phyloP scores from a whole-genome alignment of 2,329 filamentous ascomycete genomes.

The Berkeleyomyces rouxiae region DNA sequence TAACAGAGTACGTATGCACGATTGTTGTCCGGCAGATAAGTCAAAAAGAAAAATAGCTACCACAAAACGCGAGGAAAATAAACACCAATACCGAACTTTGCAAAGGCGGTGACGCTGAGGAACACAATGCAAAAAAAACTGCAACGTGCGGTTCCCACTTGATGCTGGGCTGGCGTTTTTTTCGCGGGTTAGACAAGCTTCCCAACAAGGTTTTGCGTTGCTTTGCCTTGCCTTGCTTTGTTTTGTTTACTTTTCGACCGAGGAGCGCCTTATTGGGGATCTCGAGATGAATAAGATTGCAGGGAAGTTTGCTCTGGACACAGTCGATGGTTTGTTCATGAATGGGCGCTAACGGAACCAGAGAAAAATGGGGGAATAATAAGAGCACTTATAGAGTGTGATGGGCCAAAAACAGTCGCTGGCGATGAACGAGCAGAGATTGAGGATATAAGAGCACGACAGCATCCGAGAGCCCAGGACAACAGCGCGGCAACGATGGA shows the following conservation, averaged over 20 bases:
- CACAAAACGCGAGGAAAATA: constrained; percentile 5
- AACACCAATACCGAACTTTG: constrained; percentile 13
- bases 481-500: background rate
- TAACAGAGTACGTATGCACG: background rate
- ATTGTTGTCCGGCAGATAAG: background rate
- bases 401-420: background rate
- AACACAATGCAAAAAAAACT: background rate
- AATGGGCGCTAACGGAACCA: background rate
- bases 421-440: background rate
- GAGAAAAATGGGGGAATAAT: background rate
- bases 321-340: background rate
- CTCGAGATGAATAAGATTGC: background rate
- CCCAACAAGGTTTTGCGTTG: background rate
- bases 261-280: background rate
- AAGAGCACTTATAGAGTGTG: background rate
- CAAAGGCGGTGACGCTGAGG: constrained; percentile 12
- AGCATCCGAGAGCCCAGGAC: background rate
- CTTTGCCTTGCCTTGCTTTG: background rate
- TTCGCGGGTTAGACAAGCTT: background rate
- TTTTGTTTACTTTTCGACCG: background rate
- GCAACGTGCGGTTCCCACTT: constrained; percentile 1
- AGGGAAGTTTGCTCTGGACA: background rate
- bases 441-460: background rate
- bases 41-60: background rate
- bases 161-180: constrained; percentile 3